Evolutionary conservation across 306 rosid genomes (phyloP).

Genomic region (Ziziphus jujuba): DNA sequence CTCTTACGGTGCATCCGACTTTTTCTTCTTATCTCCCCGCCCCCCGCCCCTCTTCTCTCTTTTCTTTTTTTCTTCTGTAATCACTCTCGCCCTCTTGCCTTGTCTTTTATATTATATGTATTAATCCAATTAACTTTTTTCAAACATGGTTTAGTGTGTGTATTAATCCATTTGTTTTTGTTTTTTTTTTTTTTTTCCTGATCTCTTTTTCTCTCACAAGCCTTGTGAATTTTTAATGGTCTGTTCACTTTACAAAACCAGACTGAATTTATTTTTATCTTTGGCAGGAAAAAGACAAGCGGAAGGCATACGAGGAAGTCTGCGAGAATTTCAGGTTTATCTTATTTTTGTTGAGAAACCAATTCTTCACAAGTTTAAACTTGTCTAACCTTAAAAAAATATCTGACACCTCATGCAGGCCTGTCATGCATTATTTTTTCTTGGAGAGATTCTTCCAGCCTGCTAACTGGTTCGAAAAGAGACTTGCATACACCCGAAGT

Average conservation of each 20-base stretch:
- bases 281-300: conserved; percentile 88
- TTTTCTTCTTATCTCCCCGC: too few species aligned
- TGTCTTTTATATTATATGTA: too few species aligned
- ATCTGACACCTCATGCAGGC: conserved; percentile 52
- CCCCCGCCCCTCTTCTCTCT: too few species aligned
- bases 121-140: too few species aligned
- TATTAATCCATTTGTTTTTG: too few species aligned
- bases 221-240: not conserved
- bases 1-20: too few species aligned
- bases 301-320: conserved; percentile 79
- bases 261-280: not conserved
- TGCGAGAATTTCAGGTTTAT: conserved; percentile 56
- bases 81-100: too few species aligned
- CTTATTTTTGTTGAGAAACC: conserved; percentile 7
- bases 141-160: too few species aligned
- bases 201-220: not conserved
- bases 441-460: conserved; percentile 90
- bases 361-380: conserved; percentile 20
- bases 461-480: conserved; percentile 95
- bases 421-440: conserved; percentile 96
- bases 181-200: too few species aligned
- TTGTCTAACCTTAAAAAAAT: conserved; percentile 12
- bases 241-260: not conserved
- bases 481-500: conserved; percentile 85
- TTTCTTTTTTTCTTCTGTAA: too few species aligned